phyloP scores from a whole-genome alignment of 306 rosid genomes.

The Pueraria montana region DNA sequence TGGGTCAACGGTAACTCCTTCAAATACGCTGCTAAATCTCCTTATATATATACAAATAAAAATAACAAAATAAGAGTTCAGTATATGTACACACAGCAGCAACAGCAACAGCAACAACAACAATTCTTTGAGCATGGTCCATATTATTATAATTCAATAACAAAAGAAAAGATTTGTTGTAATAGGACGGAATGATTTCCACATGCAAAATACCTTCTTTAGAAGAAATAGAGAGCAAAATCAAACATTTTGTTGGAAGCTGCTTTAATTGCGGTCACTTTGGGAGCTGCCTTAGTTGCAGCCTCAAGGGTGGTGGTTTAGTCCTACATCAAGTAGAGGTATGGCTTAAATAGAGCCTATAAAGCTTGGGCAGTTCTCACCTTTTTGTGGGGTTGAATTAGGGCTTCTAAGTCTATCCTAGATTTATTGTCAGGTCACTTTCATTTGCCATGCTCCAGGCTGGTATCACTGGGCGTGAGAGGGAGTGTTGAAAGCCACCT shows the following conservation, averaged over 20 bases:
- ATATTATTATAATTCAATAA: not conserved
- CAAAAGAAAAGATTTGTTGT: not conserved
- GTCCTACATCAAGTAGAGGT: too few species aligned
- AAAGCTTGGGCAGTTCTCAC: not conserved
- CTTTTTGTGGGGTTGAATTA: too few species aligned
- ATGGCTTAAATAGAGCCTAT: too few species aligned
- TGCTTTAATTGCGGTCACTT: not conserved
- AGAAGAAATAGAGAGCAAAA: not conserved
- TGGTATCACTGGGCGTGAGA: too few species aligned
- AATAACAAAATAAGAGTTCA: not conserved
- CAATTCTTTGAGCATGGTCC: not conserved
- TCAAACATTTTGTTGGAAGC: too few species aligned
- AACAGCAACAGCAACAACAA: not conserved
- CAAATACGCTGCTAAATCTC: not conserved
- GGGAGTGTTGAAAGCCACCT: too few species aligned
- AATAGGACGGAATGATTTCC: not conserved
- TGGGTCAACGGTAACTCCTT: not conserved
- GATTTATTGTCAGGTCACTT: too few species aligned
- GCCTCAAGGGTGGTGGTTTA: too few species aligned
- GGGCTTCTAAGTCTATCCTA: too few species aligned
- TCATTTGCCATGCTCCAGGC: too few species aligned
- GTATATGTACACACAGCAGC: not conserved
- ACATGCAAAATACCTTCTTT: not conserved
- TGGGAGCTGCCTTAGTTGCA: too few species aligned
- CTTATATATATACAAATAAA: not conserved